Base-by-base conservation (phyloP, 768 basidiomycete genomes). In the Trichaptum fuscoviolaceum region DNA sequence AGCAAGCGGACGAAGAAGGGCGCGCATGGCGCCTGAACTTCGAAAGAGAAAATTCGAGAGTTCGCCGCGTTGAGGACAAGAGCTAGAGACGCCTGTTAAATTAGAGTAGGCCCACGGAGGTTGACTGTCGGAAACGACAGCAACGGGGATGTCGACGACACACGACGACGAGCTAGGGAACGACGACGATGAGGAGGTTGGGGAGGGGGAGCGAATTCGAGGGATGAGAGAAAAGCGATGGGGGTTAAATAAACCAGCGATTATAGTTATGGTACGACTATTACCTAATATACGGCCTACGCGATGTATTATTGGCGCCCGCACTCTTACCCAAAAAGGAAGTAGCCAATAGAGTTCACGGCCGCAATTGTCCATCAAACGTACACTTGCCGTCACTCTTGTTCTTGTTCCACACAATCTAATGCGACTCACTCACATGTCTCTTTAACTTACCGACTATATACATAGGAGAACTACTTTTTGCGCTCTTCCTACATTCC, bases 1-100 rank as follows among this genome's bases (percentile, higher is more conserved):
- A 5, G 90, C 90, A 69, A 93, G 80, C 1, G 90, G 88, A 58
- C 88, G 80, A 52, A 90, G 79, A 30, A 90, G 70, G 12, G 86
- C 83, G 66, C 88, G 83, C 85, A 91, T 84, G 65, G 65, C 71
- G 68, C 64, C 62, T 66, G 61, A 35, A 27, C 34, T 36, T 23
- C 57, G 18, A 63, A n/a, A 42, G 66, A 36, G 57, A 63, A 71
- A 60, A 59, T 61, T 62, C 61, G 42, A 35, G 65, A 62, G 60
- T 68, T 62, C 58, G 65, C 35, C 24, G 60, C 63, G 65, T 63
- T 64, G 63, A 68, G 64, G 52, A 17, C 36, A 57, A 25, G 57
- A 66, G 25, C 63, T 60, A 57, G 57, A 63, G n/a, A 61, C 42
- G 24, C 42, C 42, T 52, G 15, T 4, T 12, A 15, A n/a, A 52